Conservation (phyloP, 2,329 filamentous ascomycete species). For the Ascochyta lentis region DNA sequence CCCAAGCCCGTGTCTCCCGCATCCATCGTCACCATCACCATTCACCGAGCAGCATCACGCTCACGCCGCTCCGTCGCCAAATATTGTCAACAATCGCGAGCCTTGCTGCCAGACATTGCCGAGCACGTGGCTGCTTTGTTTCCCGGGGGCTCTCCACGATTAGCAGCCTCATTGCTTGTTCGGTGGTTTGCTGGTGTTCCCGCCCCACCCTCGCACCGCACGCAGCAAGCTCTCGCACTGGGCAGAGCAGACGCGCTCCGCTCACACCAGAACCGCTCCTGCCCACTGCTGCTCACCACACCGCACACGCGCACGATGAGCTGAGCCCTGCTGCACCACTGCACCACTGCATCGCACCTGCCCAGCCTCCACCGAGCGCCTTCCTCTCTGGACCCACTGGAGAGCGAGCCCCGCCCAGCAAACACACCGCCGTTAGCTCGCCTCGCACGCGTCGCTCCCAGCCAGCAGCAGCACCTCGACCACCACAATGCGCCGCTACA, state of each 20-base stretch:
- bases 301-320: conserved; percentile 27
- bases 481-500: conserved; percentile 42
- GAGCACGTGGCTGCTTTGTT: conserved; percentile 7
- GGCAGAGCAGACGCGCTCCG: conserved; percentile 17
- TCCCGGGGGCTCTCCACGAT: neutral
- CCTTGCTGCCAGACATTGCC: neutral
- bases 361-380: conserved; percentile 12
- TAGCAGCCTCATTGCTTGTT: conserved; percentile 9
- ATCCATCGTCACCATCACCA: conserved; percentile 14
- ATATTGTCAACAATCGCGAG: neutral
- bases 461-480: conserved; percentile 17
- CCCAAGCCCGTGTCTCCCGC: conserved; percentile 14
- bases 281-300: neutral
- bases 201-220: conserved; percentile 14
- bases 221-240: conserved; percentile 12
- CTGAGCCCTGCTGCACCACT: conserved; percentile 25
- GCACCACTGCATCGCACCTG: conserved; percentile 22
- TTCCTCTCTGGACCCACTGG: neutral
- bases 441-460: conserved; percentile 21
- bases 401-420: conserved; percentile 12
- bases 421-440: conserved; percentile 21
- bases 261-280: conserved; percentile 3
- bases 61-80: neutral
- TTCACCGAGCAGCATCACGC: conserved; percentile 7
- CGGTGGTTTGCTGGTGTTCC: conserved; percentile 10